Conservation (phyloP, 2,329 filamentous ascomycete genomes). For the Cytospora piceae region DNA sequence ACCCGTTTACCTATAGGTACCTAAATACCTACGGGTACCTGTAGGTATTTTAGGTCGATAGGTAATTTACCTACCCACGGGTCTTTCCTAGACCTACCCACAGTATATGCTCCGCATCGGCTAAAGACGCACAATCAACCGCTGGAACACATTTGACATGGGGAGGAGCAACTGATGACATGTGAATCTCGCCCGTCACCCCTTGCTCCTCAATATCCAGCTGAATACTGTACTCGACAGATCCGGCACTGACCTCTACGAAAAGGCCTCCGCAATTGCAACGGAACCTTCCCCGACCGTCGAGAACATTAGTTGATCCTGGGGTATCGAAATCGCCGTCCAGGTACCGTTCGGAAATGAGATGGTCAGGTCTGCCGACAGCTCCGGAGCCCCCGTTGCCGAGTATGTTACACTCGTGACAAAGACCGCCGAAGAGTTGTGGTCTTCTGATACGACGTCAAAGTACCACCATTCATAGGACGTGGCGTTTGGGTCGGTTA, state of each 20-base stretch:
- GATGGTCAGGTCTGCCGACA: not conserved
- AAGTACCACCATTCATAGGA: slow-evolving; percentile 1
- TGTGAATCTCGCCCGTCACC: not conserved
- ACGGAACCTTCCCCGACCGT: not conserved
- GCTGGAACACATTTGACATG: not conserved
- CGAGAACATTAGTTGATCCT: not conserved
- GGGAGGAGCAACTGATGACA: not conserved
- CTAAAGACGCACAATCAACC: not conserved
- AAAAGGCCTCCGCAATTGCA: not conserved
- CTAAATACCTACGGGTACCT: no score
- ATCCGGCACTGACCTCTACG: not conserved
- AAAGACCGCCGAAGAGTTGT: not conserved
- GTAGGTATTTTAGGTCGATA: no score
- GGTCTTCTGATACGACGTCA: not conserved
- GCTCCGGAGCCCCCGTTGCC: not conserved
- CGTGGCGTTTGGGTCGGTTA: not conserved
- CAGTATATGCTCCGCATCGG: not conserved
- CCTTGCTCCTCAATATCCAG: not conserved
- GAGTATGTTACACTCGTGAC: not conserved
- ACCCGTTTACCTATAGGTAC: no score
- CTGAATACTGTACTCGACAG: not conserved
- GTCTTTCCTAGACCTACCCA: no score
- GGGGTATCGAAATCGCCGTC: not conserved
- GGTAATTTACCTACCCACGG: no score
- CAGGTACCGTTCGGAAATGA: not conserved